Base-by-base conservation (phyloP, 345 rosid genomes). In the Salix udensis region DNA sequence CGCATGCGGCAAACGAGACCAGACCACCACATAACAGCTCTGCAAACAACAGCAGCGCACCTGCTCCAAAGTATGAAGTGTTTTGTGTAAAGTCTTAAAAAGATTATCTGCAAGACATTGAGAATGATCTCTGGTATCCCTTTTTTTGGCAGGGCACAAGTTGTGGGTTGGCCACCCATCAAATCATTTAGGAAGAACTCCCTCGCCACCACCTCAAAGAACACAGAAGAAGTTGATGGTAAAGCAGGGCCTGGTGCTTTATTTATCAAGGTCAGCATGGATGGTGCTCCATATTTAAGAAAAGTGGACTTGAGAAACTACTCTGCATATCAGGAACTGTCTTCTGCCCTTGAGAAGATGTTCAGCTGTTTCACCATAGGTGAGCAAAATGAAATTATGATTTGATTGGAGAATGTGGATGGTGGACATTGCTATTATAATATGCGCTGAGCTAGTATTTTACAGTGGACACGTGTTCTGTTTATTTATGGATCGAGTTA, bases 341-440 rank as follows among this genome's bases (percentile, higher is more conserved):
- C 84, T 77, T 74, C 84, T 69, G 78, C 78, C 70, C 84, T 81
- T 8, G 84, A 81, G 78, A 81, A 81, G 78, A 81, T 81, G 84
- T 77, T 81, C 50, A 77, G 84, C 74, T 81, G 84, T 68, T 81
- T 81, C 58, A 81, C 84, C 66, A 77, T 81, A 69, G 84, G 84
- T 81, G 68, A 46, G 83, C 61, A 14, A 37, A 76, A 46, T 44
- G 18, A 66, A 67, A 26, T 48, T 71, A 18, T n/a, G 4, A 58
- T 50, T 19, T 53, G 66, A 39, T 55, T 36, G 44, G 30, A 11
- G n/a, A 6, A 53, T 26, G 13, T 67, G 5, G 52, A 50, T 26
- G 31, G 48, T 65, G 53, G 31, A 34, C 24, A 36, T 26, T 7
- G 36, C 8, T 61, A n/a, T 34, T 39, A 75, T 36, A 10, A 18